phyloP scores from a whole-genome alignment of 2,329 filamentous ascomycete species.

The Trichoderma sp. region DNA sequence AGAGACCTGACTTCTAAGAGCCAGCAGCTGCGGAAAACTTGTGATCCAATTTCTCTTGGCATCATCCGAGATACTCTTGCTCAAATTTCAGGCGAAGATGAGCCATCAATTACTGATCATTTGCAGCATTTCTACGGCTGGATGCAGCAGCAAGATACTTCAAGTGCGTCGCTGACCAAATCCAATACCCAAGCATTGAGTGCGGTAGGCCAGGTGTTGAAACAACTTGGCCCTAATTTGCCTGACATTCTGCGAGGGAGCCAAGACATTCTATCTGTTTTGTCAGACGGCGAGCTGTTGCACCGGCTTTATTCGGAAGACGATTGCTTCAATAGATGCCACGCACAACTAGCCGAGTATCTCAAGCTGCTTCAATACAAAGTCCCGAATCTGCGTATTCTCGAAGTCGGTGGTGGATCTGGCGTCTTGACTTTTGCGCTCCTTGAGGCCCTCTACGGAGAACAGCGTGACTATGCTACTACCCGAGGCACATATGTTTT shows the following conservation, averaged over 20 bases:
- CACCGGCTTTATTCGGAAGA: constrained; percentile 7
- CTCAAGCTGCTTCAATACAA: constrained; percentile 29
- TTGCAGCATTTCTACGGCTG: constrained; percentile 3
- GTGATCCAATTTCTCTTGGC: constrained; percentile 3
- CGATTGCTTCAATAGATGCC: constrained; percentile 13
- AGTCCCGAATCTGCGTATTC: constrained; percentile 34
- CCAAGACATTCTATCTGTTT: not conserved
- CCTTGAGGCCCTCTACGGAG: constrained; percentile 23
- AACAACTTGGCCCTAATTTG: not conserved
- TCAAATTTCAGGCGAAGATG: constrained; percentile 3
- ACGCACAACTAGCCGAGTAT: constrained; percentile 17
- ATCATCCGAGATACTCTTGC: constrained; percentile 8
- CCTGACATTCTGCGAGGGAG: constrained; percentile 2
- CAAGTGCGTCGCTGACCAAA: not conserved
- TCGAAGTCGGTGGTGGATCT: constrained; percentile 40
- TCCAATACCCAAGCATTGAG: not conserved
- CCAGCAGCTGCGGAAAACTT: not conserved
- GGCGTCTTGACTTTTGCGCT: constrained; percentile 31
- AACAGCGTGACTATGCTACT: constrained; percentile 21
- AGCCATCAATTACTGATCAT: not conserved
- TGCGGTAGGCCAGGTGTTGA: constrained; percentile 3
- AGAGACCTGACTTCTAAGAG: not conserved
- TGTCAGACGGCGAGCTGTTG: not conserved
- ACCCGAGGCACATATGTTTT: constrained; percentile 32
- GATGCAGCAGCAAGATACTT: constrained; percentile 2